These are phyloP conservation scores for Gnomoniopsis smithogilvyi DNA, from an alignment of 2,329 filamentous ascomycete species.

Conservation along the genomic window DNA sequence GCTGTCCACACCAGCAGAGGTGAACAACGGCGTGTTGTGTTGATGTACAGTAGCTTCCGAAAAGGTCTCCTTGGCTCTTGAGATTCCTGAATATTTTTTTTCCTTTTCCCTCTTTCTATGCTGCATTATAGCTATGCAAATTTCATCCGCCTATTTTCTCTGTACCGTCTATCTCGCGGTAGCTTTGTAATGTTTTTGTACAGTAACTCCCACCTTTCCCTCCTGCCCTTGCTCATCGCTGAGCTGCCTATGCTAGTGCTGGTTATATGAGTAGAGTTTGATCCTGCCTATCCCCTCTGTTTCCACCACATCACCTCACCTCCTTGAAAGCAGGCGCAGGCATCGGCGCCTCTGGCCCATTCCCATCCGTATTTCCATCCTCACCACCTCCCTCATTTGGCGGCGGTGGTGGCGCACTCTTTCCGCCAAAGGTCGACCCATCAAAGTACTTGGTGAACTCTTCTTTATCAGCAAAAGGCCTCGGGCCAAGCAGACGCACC, in stretches of 20 bases:
- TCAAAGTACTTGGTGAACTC: conserved; percentile 95
- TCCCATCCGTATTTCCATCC: conserved; percentile 24
- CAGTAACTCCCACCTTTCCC: background rate
- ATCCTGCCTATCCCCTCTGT: background rate
- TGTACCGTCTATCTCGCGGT: background rate
- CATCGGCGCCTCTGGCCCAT: conserved; percentile 28
- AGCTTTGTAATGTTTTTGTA: background rate
- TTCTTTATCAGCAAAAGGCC: conserved; percentile 79
- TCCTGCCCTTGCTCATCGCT: background rate
- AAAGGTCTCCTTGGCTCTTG: background rate
- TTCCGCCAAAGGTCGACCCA: conserved; percentile 30
- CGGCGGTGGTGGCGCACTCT: conserved; percentile 57
- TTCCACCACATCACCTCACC: conserved; percentile 15
- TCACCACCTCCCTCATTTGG: conserved; percentile 43
- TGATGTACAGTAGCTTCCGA: background rate
- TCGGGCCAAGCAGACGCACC: conserved; percentile 78
- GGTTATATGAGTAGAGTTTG: background rate
- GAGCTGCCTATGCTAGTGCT: background rate
- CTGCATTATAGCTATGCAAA: background rate
- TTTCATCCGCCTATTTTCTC: background rate
- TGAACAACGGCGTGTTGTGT: no score
- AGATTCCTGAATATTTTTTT: background rate
- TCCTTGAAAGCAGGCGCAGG: conserved; percentile 33
- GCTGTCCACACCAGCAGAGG: no score
- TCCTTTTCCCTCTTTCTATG: background rate